These are phyloP conservation scores for Penicillium sp. DNA, from an alignment of 2,329 filamentous ascomycete species.

Conservation along the genomic window DNA sequence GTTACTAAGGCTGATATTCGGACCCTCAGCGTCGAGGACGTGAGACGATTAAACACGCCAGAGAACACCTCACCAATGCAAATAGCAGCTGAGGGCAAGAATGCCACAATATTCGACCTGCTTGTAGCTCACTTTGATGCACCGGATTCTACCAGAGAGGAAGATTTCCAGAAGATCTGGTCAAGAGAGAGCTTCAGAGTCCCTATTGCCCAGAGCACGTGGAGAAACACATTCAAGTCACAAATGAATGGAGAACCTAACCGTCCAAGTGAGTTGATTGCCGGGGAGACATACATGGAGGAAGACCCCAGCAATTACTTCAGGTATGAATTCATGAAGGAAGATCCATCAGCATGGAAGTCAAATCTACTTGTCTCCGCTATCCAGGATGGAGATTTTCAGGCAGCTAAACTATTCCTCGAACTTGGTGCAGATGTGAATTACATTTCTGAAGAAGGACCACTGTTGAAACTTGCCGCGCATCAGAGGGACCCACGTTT, in stretches of 20 bases:
- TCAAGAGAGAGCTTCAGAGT: neutral
- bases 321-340: neutral
- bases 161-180: neutral
- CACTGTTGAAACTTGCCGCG: neutral
- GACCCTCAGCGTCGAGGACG: neutral
- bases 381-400: neutral
- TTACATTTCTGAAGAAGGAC: neutral
- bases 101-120: neutral
- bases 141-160: neutral
- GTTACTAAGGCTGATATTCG: neutral
- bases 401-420: neutral
- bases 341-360: neutral
- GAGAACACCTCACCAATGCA: neutral
- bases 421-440: neutral
- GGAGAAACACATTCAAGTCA: neutral
- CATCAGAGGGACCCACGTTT: neutral
- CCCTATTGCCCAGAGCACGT: neutral
- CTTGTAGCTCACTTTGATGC: neutral
- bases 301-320: neutral
- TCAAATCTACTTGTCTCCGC: neutral
- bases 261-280: neutral
- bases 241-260: neutral
- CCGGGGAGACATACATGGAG: neutral
- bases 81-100: neutral
- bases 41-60: neutral